phyloP scores from a whole-genome alignment of 2,329 filamentous ascomycete species.

The Sclerotinia sclerotiorum region DNA sequence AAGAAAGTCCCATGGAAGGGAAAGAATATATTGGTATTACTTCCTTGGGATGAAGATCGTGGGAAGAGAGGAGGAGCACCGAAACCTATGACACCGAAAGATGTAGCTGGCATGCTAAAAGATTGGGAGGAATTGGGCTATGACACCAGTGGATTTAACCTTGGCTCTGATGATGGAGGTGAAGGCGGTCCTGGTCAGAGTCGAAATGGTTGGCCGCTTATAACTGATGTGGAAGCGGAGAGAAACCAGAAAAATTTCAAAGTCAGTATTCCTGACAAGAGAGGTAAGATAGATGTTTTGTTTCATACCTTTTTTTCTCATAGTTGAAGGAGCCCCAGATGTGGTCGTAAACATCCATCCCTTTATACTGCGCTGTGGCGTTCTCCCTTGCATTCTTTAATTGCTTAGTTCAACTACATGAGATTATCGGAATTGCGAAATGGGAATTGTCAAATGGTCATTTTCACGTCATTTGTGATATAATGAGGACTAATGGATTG shows the following conservation, averaged over 20 bases:
- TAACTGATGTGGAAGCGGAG: slow-evolving; percentile 58
- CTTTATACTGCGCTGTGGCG: neutral
- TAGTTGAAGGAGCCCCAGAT: neutral
- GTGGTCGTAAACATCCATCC: neutral
- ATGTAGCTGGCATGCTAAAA: slow-evolving; percentile 61
- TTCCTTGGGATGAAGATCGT: slow-evolving; percentile 67
- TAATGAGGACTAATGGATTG: slow-evolving; percentile 25
- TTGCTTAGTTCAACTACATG: slow-evolving; percentile 15
- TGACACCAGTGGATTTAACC: slow-evolving; percentile 65
- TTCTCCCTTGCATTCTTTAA: slow-evolving; percentile 9
- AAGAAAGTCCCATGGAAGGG: slow-evolving; percentile 75
- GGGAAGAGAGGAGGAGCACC: slow-evolving; percentile 57
- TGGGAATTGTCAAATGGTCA: slow-evolving; percentile 1
- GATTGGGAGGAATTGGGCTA: slow-evolving; percentile 71
- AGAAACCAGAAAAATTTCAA: slow-evolving; percentile 53
- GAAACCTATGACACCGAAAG: slow-evolving; percentile 54
- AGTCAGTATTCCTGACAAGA: slow-evolving; percentile 61
- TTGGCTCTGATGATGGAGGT: slow-evolving; percentile 47
- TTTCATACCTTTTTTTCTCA: neutral
- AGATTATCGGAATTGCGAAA: neutral
- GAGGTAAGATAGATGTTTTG: slow-evolving; percentile 32
- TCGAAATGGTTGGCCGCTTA: slow-evolving; percentile 65
- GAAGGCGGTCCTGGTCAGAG: slow-evolving; percentile 52
- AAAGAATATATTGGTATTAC: slow-evolving; percentile 69
- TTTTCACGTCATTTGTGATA: neutral